Percentiles rank a stretch among this genome's conserved stretches.
Conservation (phyloP, 352 stramenopile species). For the Globisporangium takayamanum region DNA sequence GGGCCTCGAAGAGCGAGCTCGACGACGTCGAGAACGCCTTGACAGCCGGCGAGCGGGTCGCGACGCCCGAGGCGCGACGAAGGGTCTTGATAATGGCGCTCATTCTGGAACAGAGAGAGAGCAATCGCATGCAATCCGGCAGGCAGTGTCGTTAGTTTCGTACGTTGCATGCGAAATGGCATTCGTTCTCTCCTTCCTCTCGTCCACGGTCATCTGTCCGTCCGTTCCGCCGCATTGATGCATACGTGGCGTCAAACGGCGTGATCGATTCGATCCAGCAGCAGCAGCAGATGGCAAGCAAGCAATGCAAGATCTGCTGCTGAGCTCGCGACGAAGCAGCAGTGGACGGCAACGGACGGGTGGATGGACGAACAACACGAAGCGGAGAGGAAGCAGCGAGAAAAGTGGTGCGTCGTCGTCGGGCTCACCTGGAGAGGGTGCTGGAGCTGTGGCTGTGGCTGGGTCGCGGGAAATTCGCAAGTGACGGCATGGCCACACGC, state of each 20-base stretch:
- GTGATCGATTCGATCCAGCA: neutral
- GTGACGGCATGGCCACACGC: slow-evolving; percentile 4
- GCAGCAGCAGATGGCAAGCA: neutral
- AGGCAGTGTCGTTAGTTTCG: too few relatives aligned
- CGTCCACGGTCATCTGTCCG: too few relatives aligned
- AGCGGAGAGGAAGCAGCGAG: neutral
- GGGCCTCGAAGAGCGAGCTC: slow-evolving; percentile 67
- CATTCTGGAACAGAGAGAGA: slow-evolving; percentile 21
- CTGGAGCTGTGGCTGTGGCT: neutral
- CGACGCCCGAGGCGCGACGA: slow-evolving; percentile 34
- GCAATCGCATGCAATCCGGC: too few relatives aligned
- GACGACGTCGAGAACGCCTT: slow-evolving; percentile 67
- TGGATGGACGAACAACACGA: neutral
- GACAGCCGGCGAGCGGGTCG: slow-evolving; percentile 33
- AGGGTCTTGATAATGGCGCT: slow-evolving; percentile 69
- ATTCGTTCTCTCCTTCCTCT: too few relatives aligned
- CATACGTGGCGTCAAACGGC: too few relatives aligned
- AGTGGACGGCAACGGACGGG: neutral
- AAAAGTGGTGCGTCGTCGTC: neutral
- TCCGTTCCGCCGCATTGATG: too few relatives aligned
- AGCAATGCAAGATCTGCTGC: too few relatives aligned
- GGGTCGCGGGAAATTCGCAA: slow-evolving; percentile 8
- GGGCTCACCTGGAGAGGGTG: neutral
- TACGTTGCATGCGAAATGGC: too few relatives aligned
- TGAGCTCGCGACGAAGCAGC: too few relatives aligned